A percentile compares a stretch with the other conserved stretches of the same genome.
These are phyloP conservation scores for Westerdykella sp. DNA, from an alignment of 2,329 filamentous ascomycete genomes.

Conservation along the genomic window DNA sequence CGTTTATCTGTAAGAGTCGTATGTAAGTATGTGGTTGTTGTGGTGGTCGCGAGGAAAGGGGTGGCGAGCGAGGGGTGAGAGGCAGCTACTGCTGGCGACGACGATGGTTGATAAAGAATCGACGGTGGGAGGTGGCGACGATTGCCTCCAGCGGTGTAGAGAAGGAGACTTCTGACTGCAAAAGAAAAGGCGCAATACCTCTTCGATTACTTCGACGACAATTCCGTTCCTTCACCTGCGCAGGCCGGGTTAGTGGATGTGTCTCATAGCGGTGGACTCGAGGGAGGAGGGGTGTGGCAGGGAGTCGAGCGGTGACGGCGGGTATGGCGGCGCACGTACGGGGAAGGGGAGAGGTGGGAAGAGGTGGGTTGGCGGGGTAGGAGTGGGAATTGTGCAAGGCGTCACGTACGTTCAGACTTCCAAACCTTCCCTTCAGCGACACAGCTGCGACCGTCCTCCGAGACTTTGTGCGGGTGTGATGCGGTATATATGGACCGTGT, in stretches of 20 bases:
- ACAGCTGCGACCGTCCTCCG: constrained; percentile 37
- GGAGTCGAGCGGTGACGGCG: background rate
- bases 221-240: constrained; percentile 7
- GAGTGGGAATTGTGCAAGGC: constrained; percentile 4
- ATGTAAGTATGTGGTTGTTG: constrained; percentile 9
- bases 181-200: constrained; percentile 19
- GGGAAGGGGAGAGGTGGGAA: constrained; percentile 3
- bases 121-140: constrained; percentile 8
- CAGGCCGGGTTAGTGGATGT: background rate
- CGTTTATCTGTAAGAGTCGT: constrained; percentile 14
- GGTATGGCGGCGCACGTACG: background rate
- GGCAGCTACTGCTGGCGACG: constrained; percentile 7
- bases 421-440: constrained; percentile 39
- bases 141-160: constrained; percentile 7
- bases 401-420: constrained; percentile 30
- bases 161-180: background rate
- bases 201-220: constrained; percentile 21
- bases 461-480: constrained; percentile 7
- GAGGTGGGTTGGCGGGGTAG: constrained; percentile 1
- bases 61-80: constrained; percentile 7
- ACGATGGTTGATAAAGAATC: constrained; percentile 14
- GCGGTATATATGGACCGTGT: constrained; percentile 12
- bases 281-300: background rate
- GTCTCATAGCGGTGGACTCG: background rate
- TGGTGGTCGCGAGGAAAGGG: constrained; percentile 12